These are phyloP conservation scores for Trichosanthes truncata DNA, from an alignment of 306 rosid species.

Conservation along the genomic window DNA sequence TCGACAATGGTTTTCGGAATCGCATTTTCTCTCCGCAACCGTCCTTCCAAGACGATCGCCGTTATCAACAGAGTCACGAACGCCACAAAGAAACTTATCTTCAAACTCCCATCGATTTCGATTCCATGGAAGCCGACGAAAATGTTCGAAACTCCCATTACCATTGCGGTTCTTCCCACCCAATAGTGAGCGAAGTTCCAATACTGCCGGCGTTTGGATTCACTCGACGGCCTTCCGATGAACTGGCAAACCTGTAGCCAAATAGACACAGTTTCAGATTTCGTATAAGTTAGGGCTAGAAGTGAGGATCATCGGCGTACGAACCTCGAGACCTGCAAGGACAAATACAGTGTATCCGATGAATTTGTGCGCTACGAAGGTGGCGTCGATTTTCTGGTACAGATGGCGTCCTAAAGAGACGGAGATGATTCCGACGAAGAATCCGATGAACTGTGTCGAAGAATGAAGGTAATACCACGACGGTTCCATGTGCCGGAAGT, in stretches of 20 bases:
- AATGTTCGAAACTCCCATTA: neutral
- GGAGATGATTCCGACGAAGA: neutral
- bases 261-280: neutral
- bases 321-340: conserved; percentile 2
- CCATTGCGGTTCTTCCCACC: neutral
- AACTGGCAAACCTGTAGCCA: neutral
- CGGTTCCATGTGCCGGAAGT: neutral
- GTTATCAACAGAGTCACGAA: neutral
- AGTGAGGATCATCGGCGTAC: neutral
- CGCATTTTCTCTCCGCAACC: neutral
- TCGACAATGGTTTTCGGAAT: neutral
- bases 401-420: neutral
- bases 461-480: conserved; percentile 15
- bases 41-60: neutral
- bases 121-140: neutral
- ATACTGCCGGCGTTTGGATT: neutral
- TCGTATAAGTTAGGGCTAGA: neutral
- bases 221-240: neutral
- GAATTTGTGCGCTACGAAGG: neutral
- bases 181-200: conserved; percentile 9
- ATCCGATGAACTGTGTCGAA: conserved; percentile 9
- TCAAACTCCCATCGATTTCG: neutral
- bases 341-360: neutral
- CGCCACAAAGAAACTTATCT: neutral
- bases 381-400: neutral